Evolutionary conservation across 2,329 filamentous ascomycete genomes (phyloP).

Genomic region (Arthrocladium fulminans): DNA sequence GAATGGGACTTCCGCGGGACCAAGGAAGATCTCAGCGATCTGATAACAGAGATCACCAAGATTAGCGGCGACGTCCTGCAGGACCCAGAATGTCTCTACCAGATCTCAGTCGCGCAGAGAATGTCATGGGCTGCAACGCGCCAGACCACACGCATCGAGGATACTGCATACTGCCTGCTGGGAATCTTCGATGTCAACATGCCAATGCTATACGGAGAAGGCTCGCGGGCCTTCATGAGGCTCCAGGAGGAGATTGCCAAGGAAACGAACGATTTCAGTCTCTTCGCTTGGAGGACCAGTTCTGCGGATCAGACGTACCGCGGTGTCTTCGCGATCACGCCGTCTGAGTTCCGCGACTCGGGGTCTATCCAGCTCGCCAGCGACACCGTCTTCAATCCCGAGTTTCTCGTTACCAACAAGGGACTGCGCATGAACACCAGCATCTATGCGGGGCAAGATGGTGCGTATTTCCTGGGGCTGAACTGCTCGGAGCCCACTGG

Average conservation of each 20-base stretch:
- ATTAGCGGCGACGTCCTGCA: background rate
- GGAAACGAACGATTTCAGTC: constrained; percentile 20
- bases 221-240: constrained; percentile 21
- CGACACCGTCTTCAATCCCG: no score
- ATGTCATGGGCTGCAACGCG: constrained; percentile 26
- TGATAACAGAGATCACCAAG: background rate
- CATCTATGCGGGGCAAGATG: no score
- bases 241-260: constrained; percentile 28
- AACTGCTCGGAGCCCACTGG: no score
- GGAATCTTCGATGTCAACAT: constrained; percentile 26
- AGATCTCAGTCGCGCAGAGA: constrained; percentile 11
- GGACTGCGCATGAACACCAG: no score
- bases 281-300: constrained; percentile 21
- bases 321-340: no score
- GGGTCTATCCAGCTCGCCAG: no score
- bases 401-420: no score
- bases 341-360: no score
- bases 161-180: constrained; percentile 26
- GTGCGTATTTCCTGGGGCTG: no score
- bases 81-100: background rate
- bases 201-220: constrained; percentile 26
- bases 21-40: background rate
- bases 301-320: no score
- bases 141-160: constrained; percentile 21
- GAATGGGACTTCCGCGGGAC: background rate